phyloP scores from a whole-genome alignment of 2,329 filamentous ascomycete species.

The Didymella glomerata region DNA sequence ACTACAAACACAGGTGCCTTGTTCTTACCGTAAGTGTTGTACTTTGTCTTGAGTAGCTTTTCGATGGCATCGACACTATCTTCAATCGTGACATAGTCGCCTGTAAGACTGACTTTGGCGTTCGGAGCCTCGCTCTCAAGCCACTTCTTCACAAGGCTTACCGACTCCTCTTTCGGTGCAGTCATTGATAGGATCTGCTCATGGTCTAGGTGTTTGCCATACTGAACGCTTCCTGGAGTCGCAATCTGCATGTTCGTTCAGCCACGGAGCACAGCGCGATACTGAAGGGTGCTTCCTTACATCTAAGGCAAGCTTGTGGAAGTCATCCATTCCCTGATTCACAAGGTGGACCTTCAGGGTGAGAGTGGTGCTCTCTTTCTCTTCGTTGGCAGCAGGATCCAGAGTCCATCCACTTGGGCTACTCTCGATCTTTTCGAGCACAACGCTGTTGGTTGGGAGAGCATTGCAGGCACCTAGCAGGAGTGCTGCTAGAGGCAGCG shows the following conservation, averaged over 20 bases:
- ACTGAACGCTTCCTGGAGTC: slow-evolving; percentile 59
- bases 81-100: slow-evolving; percentile 62
- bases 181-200: slow-evolving; percentile 60
- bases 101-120: slow-evolving; percentile 58
- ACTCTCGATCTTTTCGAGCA: slow-evolving; percentile 27
- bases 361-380: slow-evolving; percentile 28
- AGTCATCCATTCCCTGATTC: slow-evolving; percentile 31
- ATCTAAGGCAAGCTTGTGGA: slow-evolving; percentile 33
- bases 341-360: slow-evolving; percentile 32
- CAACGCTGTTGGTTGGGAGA: slow-evolving; percentile 26
- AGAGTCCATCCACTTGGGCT: slow-evolving; percentile 27
- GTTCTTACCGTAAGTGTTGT: slow-evolving; percentile 52
- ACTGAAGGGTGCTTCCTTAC: slow-evolving; percentile 7
- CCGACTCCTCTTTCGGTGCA: slow-evolving; percentile 59
- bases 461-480: slow-evolving; percentile 16
- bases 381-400: slow-evolving; percentile 22
- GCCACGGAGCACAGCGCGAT: background rate
- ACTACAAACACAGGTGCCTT: background rate
- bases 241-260: slow-evolving; percentile 50
- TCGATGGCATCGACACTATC: slow-evolving; percentile 60
- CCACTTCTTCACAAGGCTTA: slow-evolving; percentile 62
- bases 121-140: slow-evolving; percentile 57
- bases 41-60: slow-evolving; percentile 57
- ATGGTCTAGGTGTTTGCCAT: slow-evolving; percentile 61
- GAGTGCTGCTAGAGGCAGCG: slow-evolving; percentile 2